Percentiles rank a stretch among this genome's conserved stretches.
Evolutionary conservation across 768 basidiomycete species (phyloP).

Genomic region (Lyophyllum semitale): DNA sequence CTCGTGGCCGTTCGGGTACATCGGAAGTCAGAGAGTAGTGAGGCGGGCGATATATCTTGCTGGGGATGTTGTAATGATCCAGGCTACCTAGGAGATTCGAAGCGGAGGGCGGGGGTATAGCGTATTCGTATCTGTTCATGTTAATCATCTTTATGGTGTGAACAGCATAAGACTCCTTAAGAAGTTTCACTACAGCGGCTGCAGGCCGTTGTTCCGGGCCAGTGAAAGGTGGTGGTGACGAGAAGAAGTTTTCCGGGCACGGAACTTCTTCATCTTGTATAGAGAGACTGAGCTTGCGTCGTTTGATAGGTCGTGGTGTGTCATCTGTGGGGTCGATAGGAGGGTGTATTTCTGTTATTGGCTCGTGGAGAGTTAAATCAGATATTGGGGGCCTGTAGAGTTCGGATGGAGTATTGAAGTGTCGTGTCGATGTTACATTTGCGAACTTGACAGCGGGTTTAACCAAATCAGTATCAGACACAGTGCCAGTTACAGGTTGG

Average conservation of each 20-base stretch:
- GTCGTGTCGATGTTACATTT: background rate
- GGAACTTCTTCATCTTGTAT: background rate
- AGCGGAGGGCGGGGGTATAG: conserved; percentile 48
- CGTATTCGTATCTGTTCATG: conserved; percentile 49
- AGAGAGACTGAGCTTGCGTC: background rate
- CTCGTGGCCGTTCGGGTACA: conserved; percentile 64
- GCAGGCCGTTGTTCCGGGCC: background rate
- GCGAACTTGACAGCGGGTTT: background rate
- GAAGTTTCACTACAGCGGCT: conserved; percentile 7
- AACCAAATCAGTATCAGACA: background rate
- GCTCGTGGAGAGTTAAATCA: background rate
- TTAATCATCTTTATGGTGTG: conserved; percentile 25
- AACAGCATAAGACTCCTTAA: conserved; percentile 29
- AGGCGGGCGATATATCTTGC: conserved; percentile 72
- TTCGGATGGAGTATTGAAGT: background rate
- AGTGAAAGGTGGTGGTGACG: conserved; percentile 7
- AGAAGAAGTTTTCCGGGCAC: background rate
- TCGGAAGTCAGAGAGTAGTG: conserved; percentile 78
- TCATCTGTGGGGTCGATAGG: background rate
- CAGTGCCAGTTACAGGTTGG: background rate
- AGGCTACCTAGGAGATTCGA: conserved; percentile 47
- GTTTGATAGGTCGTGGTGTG: background rate
- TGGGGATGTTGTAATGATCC: conserved; percentile 49
- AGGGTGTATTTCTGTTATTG: background rate
- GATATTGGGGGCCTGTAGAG: background rate